Percentiles rank a stretch among this genome's conserved stretches.
Conservation (phyloP, 2,329 filamentous ascomycete species). For the Thyridium curvatum region DNA sequence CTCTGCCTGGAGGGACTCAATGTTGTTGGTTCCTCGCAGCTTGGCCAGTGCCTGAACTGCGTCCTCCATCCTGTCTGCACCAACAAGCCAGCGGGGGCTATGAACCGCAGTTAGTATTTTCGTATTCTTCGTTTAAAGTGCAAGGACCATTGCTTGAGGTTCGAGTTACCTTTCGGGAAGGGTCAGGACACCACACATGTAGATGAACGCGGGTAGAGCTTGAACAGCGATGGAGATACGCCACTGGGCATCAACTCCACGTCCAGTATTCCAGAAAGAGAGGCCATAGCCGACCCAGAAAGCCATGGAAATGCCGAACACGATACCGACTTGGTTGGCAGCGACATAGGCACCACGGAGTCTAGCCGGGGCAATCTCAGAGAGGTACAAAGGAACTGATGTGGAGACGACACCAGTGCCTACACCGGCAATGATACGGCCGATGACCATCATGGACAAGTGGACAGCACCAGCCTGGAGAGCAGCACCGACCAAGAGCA, state of each 20-base stretch:
- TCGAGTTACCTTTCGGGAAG: constrained; percentile 26
- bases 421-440: constrained; percentile 11
- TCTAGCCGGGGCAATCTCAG: constrained; percentile 10
- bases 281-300: constrained; percentile 25
- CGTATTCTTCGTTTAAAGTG: constrained; percentile 2
- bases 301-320: constrained; percentile 12
- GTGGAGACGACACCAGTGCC: constrained; percentile 12
- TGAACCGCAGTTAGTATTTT: not conserved
- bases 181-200: constrained; percentile 21
- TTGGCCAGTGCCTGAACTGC: constrained; percentile 18
- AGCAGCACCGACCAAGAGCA: constrained; percentile 10
- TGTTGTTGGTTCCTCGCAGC: constrained; percentile 15
- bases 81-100: constrained; percentile 26
- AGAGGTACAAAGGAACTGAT: constrained; percentile 11
- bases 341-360: constrained; percentile 11
- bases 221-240: constrained; percentile 24
- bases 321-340: constrained; percentile 13
- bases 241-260: constrained; percentile 23
- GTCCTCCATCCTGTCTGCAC: constrained; percentile 18
- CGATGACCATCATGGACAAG: constrained; percentile 11
- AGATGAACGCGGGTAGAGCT: constrained; percentile 22
- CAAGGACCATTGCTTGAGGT: too few species aligned
- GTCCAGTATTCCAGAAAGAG: constrained; percentile 23
- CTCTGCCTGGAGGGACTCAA: constrained; percentile 18
- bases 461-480: constrained; percentile 10